Percentiles rank a stretch among this genome's conserved stretches.
These are phyloP conservation scores for Krasilnikovozyma curviuscula DNA, from an alignment of 768 basidiomycete species.

Conservation along the genomic window DNA sequence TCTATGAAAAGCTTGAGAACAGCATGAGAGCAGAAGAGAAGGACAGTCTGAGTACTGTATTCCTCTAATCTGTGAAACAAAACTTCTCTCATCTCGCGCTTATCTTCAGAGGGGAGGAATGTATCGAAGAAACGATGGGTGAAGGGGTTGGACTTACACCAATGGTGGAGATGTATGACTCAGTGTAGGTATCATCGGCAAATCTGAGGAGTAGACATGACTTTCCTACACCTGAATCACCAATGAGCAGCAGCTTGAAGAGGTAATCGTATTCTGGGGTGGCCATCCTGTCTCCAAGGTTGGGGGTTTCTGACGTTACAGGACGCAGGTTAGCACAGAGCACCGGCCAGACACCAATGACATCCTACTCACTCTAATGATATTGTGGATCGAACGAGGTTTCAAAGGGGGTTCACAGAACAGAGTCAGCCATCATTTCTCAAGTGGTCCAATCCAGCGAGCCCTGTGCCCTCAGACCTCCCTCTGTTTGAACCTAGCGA, in stretches of 20 bases:
- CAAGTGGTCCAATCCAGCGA: no score
- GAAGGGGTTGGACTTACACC: constrained; percentile 7
- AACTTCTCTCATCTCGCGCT: not conserved
- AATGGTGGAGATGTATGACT: constrained; percentile 13
- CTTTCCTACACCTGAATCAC: constrained; percentile 39
- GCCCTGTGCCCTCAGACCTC: no score
- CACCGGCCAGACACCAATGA: no score
- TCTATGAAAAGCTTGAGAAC: not conserved
- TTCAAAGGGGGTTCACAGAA: no score
- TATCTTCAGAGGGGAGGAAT: not conserved
- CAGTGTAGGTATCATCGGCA: constrained; percentile 13
- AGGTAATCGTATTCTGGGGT: constrained; percentile 90
- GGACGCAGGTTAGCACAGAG: no score
- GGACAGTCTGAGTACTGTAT: not conserved
- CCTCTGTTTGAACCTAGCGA: no score
- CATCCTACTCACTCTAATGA: no score
- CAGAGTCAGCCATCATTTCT: no score
- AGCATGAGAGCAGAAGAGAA: not conserved
- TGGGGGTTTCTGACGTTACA: no score
- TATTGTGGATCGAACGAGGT: no score
- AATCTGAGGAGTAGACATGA: constrained; percentile 12
- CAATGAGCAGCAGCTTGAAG: constrained; percentile 87
- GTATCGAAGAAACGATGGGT: no score
- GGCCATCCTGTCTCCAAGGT: constrained; percentile 37
- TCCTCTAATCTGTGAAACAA: not conserved